Base-by-base conservation (phyloP, 148 eudicot species). In the Dianthus caryophyllus region DNA sequence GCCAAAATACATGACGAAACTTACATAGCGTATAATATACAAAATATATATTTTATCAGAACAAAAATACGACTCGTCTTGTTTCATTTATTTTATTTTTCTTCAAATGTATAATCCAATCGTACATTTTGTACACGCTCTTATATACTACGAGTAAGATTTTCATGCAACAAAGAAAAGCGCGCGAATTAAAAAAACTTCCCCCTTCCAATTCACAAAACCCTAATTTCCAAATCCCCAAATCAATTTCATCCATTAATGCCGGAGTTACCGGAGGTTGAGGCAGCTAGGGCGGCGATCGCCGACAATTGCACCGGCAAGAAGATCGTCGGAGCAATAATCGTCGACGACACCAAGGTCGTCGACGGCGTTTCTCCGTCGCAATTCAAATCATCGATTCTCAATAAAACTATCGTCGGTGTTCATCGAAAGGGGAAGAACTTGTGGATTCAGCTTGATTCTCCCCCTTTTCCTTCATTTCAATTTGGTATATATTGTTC, bases 201-300 rank as follows among this genome's bases (percentile, higher is more conserved):
- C 7, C 38, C 3, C 38, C 38, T 33, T 33, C 7, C 7, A 33
- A 33, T 7, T 2, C 38, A 33, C 38, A 33, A 33, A 33, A 33
- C 38, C 38, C 38, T 33, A 33, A 33, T 33, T 33, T 9, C 44
- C 18, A 48, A 48, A 48, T 18, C 52, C 52, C 52, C 52, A 48
- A 15, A 48, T 48, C 52, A 48, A 48, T 48, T 48, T 16, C 4
- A 48, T 16, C 20, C 44, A 41, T 41, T 41, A 61, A 94, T 94
- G 99, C 99, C 99, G 61, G 99, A 94, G 77, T 80, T 94, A 5
- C 91, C 97, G 22, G 99, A 90, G 73, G 99, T 94, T 10, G 99
- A 94, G 75, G 99, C 90, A 22, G 99, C 92, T 39, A 81, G 99
- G 53, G 77, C 87, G 68, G 99, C 97, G 67, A 70, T 88, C 11